Conservation (phyloP, 768 basidiomycete species). For the Termitomyces sp. region DNA sequence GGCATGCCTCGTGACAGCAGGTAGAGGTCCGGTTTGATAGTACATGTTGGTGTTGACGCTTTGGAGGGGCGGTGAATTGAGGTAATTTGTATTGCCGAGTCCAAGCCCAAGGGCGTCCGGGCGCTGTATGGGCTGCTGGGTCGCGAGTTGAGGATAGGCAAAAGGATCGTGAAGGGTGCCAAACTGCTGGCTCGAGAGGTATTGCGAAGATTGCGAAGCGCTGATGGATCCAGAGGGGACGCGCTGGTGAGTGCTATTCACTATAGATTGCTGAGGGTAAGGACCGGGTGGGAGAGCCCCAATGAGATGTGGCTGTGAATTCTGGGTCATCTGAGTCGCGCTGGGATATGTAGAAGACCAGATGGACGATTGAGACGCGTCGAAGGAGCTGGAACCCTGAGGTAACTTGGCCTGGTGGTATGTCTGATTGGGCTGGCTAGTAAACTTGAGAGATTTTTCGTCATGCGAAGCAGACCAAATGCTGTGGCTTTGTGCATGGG, state of each 20-base stretch:
- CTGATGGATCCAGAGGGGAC: slow-evolving; percentile 26
- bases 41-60: slow-evolving; percentile 15
- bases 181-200: slow-evolving; percentile 23
- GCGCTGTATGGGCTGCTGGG: slow-evolving; percentile 24
- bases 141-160: slow-evolving; percentile 21
- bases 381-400: slow-evolving; percentile 23
- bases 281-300: slow-evolving; percentile 19
- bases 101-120: slow-evolving; percentile 21
- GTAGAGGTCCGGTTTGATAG: slow-evolving; percentile 17
- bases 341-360: slow-evolving; percentile 34
- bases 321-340: slow-evolving; percentile 29
- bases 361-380: slow-evolving; percentile 33
- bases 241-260: slow-evolving; percentile 25
- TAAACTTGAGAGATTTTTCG: slow-evolving; percentile 40
- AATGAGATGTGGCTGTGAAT: slow-evolving; percentile 28
- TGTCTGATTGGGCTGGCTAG: slow-evolving; percentile 29
- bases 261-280: slow-evolving; percentile 13
- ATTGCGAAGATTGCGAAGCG: slow-evolving; percentile 22
- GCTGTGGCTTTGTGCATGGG: slow-evolving; percentile 45
- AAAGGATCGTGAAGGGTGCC: slow-evolving; percentile 25
- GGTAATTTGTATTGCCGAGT: slow-evolving; percentile 16
- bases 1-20: slow-evolving; percentile 16
- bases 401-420: slow-evolving; percentile 29
- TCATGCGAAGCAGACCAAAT: slow-evolving; percentile 69
- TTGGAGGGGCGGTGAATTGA: slow-evolving; percentile 13